Percentiles rank a stretch among this genome's conserved stretches.
phyloP scores from a whole-genome alignment of 2,329 filamentous ascomycete genomes.

The Cercospora canescens region DNA sequence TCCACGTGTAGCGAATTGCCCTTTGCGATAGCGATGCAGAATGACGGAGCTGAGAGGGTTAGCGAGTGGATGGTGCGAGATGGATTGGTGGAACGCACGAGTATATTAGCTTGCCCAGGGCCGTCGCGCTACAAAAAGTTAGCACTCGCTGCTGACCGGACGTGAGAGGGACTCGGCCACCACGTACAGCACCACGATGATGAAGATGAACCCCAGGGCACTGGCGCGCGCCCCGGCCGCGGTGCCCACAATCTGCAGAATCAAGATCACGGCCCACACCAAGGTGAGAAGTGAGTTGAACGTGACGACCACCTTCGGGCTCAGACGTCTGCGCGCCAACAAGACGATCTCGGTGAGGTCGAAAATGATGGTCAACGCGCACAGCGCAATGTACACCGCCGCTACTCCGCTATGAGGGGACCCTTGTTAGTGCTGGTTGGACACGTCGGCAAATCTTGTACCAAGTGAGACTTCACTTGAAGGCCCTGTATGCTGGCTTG shows the following conservation, averaged over 20 bases:
- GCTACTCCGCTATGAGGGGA: slow-evolving; percentile 23
- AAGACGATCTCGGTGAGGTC: slow-evolving; percentile 31
- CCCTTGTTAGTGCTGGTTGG: slow-evolving; percentile 20
- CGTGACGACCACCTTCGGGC: slow-evolving; percentile 26
- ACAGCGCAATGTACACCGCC: slow-evolving; percentile 26
- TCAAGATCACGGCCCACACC: slow-evolving; percentile 29
- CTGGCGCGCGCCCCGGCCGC: neutral
- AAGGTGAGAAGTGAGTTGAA: slow-evolving; percentile 29
- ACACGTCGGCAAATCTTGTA: slow-evolving; percentile 18
- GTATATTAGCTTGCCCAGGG: slow-evolving; percentile 43
- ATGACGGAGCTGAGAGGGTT: slow-evolving; percentile 33
- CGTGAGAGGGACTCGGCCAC: slow-evolving; percentile 3
- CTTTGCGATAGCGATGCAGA: slow-evolving; percentile 39
- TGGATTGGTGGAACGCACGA: neutral
- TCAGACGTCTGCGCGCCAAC: slow-evolving; percentile 25
- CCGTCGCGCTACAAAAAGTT: slow-evolving; percentile 34
- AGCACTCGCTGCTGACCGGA: slow-evolving; percentile 11
- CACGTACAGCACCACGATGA: slow-evolving; percentile 40
- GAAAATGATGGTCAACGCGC: slow-evolving; percentile 27
- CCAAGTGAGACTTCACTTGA: slow-evolving; percentile 18
- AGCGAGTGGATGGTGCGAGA: neutral
- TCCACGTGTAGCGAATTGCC: slow-evolving; percentile 30
- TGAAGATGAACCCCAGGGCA: slow-evolving; percentile 23
- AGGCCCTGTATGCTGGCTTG: slow-evolving; percentile 6
- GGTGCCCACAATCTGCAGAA: slow-evolving; percentile 21